Evolutionary conservation across 2,329 filamentous ascomycete genomes (phyloP).

Genomic region (Venturia pyrina): DNA sequence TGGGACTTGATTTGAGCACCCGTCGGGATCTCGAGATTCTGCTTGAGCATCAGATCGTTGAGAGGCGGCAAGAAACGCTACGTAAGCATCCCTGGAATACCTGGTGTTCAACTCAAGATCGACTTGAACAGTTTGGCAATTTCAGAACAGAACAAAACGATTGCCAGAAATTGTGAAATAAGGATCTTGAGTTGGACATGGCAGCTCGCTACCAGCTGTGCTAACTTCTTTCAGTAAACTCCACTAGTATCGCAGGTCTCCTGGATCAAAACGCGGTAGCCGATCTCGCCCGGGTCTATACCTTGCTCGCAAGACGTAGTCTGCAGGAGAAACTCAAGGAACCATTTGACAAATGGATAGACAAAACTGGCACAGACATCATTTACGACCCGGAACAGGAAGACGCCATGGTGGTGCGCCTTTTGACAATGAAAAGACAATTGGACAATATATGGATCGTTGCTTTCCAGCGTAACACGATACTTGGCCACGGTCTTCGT

Average conservation of each 20-base stretch:
- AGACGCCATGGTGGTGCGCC: constrained; percentile 74
- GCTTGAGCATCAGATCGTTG: constrained; percentile 64
- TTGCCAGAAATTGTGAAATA: neutral
- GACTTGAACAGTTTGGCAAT: neutral
- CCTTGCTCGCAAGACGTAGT: constrained; percentile 60
- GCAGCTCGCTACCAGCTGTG: constrained; percentile 26
- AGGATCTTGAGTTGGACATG: neutral
- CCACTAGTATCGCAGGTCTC: constrained; percentile 59
- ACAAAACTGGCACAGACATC: constrained; percentile 62
- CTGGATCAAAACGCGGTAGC: constrained; percentile 59
- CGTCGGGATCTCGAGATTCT: constrained; percentile 64
- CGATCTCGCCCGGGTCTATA: constrained; percentile 67
- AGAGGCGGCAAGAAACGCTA: constrained; percentile 47
- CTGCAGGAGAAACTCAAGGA: constrained; percentile 60
- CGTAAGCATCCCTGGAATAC: constrained; percentile 13
- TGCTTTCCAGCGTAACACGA: constrained; percentile 68
- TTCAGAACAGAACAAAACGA: neutral
- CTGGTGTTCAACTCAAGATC: neutral
- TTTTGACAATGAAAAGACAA: constrained; percentile 70
- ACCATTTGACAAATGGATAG: constrained; percentile 73
- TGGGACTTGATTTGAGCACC: constrained; percentile 68
- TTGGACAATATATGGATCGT: constrained; percentile 68
- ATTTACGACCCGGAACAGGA: constrained; percentile 70
- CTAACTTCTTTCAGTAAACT: constrained; percentile 37
- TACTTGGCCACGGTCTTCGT: constrained; percentile 66